Evolutionary conservation across 352 stramenopile genomes (phyloP).

Genomic region (Phytophthora sojae): DNA sequence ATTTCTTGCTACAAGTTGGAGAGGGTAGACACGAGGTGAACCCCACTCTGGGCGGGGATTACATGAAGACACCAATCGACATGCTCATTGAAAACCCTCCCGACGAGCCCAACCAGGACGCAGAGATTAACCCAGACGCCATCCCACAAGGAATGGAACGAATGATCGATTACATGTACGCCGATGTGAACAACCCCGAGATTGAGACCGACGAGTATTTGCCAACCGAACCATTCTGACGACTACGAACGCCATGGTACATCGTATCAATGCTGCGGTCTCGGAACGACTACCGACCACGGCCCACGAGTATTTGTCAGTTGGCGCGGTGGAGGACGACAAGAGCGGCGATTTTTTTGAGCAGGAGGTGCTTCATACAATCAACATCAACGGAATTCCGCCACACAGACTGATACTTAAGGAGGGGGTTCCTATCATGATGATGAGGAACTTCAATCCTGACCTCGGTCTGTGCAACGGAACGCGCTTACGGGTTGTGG

Average conservation of each 20-base stretch:
- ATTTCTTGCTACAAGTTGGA: slow-evolving; percentile 1
- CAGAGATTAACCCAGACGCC: background rate
- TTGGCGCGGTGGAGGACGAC: slow-evolving; percentile 36
- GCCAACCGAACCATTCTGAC: background rate
- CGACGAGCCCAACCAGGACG: background rate
- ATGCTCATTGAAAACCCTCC: background rate
- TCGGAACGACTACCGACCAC: background rate
- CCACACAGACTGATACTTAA: slow-evolving; percentile 35
- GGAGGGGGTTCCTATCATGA: slow-evolving; percentile 27
- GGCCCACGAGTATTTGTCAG: slow-evolving; percentile 11
- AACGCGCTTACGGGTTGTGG: slow-evolving; percentile 30
- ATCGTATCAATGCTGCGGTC: background rate
- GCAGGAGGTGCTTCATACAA: slow-evolving; percentile 20
- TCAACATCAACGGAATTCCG: slow-evolving; percentile 33
- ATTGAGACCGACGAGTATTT: slow-evolving; percentile 6
- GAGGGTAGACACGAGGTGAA: slow-evolving; percentile 1
- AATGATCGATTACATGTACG: slow-evolving; percentile 2
- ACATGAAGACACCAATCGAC: background rate
- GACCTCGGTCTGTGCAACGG: slow-evolving; percentile 35
- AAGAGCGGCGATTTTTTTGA: slow-evolving; percentile 27
- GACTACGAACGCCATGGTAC: background rate
- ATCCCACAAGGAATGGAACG: background rate
- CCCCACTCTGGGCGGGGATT: background rate
- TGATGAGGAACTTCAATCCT: slow-evolving; percentile 41
- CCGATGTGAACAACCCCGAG: slow-evolving; percentile 2